Evolutionary conservation across 2,329 filamentous ascomycete species (phyloP), one percentile per base, ranked within the genome.

Genomic region (Alternaria novae-zelandiae): DNA sequence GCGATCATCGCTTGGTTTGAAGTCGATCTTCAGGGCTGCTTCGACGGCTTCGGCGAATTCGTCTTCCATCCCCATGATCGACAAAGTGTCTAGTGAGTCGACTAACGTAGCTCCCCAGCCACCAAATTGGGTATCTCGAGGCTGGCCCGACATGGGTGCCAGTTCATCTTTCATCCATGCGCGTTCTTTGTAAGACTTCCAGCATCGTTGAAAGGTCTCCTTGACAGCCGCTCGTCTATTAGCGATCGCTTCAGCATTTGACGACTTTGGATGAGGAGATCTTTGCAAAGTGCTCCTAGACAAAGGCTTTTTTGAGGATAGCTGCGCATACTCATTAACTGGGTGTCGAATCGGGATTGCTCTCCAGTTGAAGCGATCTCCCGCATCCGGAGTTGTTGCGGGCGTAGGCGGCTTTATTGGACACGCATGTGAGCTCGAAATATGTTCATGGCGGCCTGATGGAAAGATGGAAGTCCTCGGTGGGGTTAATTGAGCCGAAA

Each of bases 181-280:
- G 58, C 82, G 74, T 30, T 80, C 72, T 64, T 81, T 84, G 74
- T 88, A 88, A n/a, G 83, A 81, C 12, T 80, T 74, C 82, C 86
- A 81, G 11, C 76, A 72, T 57, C 75, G 70, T 55, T 70, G 36
- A 61, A 81, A 80, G n/a, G 66, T 67, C 8, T 74, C 67, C 54
- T 73, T 74, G 10, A 81, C 77, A 11, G 72, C 75, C 11, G 69
- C 55, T 54, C 72, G 17, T 20, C 53, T 6, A 12, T 9, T 2
- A 17, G 15, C n/a, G 20, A 41, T 55, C 32, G 15, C 17, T n/a
- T 30, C 17, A 8, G 46, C 46, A n/a, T 3, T 11, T 13, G 46
- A 6, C 46, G 32, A 30, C 23, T 23, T 20, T 44, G 36, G 36
- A 11, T 2, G 32, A 4, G 15, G 36, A 41, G n/a, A 11, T 6